Base-by-base conservation (phyloP, 2,329 filamentous ascomycete genomes). In the Fusarium austroafricanum region DNA sequence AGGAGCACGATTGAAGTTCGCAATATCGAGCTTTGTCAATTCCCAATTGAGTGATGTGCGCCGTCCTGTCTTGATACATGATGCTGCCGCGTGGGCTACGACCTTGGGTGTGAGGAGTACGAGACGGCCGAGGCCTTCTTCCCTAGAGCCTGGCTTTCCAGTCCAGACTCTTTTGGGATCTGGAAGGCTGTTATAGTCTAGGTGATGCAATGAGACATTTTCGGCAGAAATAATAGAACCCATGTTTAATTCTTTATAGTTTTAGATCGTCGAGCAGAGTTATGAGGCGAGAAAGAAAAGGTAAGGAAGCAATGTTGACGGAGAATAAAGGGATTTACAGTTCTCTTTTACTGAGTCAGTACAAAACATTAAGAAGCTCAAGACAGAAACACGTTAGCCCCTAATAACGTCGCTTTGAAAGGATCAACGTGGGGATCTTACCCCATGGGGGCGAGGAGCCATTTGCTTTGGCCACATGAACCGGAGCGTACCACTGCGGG, bases 1-100 rank as follows among this genome's bases (percentile, higher is more conserved):
- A 17, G 53, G 53, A 2, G 53, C 53, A 4, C 53, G 53, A 10
- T 55, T 55, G 53, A 55, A 55, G 53, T 55, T 55, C 31, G 53
- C 53, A 20, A 55, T 51, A 0, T 55, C 53, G 0, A 55, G 35
- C 14, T 55, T 55, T 1, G 53, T 55, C 35, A 55, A n/a, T 4
- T 55, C 53, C 53, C 53, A 55, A 4, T 55, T 55, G 1, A 55
- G 20, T 1, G 53, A 52, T 6, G 45, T 55, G 26, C 53, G 45
- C 2, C 45, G 45, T 2, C 53, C 53, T 33, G 53, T 55, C 23
- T 52, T 55, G 20, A 55, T 55, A 18, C 26, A 55, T 33, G 35
- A 21, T 29, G 53, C 21, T 26, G 53, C 53, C 9, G 53, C 53
- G 2, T 52, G 31, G 45, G 53, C 20, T n/a, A 55, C 45, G 2